Evolutionary conservation across 1,139 yeast genomes (phyloP).

Genomic region (Suhomyces terraborum): DNA sequence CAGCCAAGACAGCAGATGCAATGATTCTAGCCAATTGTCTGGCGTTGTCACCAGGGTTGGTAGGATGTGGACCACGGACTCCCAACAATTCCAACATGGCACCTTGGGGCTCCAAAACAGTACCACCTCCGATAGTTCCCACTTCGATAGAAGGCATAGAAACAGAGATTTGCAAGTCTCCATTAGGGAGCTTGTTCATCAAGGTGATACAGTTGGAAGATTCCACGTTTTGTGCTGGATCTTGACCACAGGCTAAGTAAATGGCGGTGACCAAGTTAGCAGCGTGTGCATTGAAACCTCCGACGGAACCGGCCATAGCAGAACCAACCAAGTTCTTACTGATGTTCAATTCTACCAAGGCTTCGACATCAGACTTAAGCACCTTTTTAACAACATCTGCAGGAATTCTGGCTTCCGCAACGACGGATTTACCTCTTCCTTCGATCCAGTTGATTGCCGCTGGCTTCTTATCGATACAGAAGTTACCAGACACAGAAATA

Average conservation of each 20-base stretch:
- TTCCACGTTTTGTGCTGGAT: conserved; percentile 98
- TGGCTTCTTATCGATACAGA: conserved; percentile 95
- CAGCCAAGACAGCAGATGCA: conserved; percentile 94
- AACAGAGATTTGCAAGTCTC: conserved; percentile 86
- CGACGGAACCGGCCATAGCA: conserved; percentile 98
- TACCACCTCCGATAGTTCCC: conserved; percentile 99
- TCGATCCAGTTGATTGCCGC: conserved; percentile 99
- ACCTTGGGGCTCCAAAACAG: conserved; percentile 94
- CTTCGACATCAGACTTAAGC: conserved; percentile 88
- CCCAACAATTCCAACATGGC: conserved; percentile 95
- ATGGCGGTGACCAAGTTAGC: conserved; percentile 95
- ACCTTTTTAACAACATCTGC: conserved; percentile 76
- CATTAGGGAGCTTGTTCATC: conserved; percentile 75
- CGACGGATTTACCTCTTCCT: conserved; percentile 97
- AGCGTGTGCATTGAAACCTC: conserved; percentile 98
- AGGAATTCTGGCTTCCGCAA: conserved; percentile 95
- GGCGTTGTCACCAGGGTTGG: conserved; percentile 92
- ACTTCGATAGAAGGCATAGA: conserved; percentile 99
- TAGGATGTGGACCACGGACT: conserved; percentile 93
- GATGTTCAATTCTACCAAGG: conserved; percentile 85
- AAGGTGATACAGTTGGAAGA: conserved; percentile 95
- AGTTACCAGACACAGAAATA: conserved; percentile 93
- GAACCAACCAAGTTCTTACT: conserved; percentile 92
- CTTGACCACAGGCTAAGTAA: conserved; percentile 94
- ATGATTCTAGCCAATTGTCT: conserved; percentile 92